Base-by-base conservation (phyloP, 371 early-diverging fungal species). In the Mortierella sp. region DNA sequence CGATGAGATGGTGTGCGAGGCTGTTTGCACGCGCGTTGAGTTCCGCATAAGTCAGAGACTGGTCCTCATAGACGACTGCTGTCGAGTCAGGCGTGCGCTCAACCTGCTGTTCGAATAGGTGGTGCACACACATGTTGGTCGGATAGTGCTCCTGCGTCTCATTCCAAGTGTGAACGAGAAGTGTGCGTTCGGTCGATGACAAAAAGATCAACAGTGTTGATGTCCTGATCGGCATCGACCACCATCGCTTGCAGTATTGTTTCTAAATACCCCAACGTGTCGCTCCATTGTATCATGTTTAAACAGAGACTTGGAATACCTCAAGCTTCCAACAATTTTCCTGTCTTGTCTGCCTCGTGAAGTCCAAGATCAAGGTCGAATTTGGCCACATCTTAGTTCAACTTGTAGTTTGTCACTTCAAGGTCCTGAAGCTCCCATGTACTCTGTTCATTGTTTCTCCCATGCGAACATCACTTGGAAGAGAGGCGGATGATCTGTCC, bases 381-480 rank as follows among this genome's bases (percentile, higher is more conserved):
- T 43, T 54, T 54, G 14, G 19, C 41, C 16, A 22, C 22, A 16
- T 54, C 27, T n/a, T 47, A 34, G 2, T 31, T 34, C 6, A 22
- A 47, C 14, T 17, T 17, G 16, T 25, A 6, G 2, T 34, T 10
- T 7, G 44, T 21, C 0, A 8, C 57, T 10, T 49, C 22, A 17
- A 60, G 10, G 0, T 19, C 60, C 1, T 2, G 41, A 3, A 60
- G 43, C 8, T 51, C 28, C 51, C 37, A 43, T 3, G 1, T 16
- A 0, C 43, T 29, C 2, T 1, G 7, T 21, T 60, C 60, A 43
- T 60, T 49, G 41, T 60, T 60, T n/a, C 28, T 60, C 51, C 60
- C 50, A 60, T 27, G 43, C 51, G 40, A 60, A 60, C 53, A 60
- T 43, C 34, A 52, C 60, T 28, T 60, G 60, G 27, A 60, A 60